Evolutionary conservation across 306 rosid species (phyloP), one percentile per base, ranked within the genome.

Genomic region (Vigna angularis): DNA sequence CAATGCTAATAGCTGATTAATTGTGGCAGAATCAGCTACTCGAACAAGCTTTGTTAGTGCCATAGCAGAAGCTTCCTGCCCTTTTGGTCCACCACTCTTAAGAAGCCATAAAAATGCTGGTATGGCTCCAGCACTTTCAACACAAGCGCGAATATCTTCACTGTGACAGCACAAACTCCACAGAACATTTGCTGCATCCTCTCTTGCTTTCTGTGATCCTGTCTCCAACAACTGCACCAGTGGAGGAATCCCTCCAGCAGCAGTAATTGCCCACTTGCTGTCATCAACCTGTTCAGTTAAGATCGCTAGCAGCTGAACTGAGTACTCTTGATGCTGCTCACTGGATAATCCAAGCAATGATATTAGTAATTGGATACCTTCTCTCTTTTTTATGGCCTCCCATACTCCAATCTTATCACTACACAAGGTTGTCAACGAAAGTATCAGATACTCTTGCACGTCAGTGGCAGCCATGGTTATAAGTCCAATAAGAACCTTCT

Each of bases 221-320:
- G 93, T 88, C 85, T 95, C 98, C 83, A 95, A 84, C 78, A 92
- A 83, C 90, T 95, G 97, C 82, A 95, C 98, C 85, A 95, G 59
- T 40, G 91, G 97, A 76, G 98, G 98, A 86, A 95, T 95, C 68
- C 97, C 98, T 63, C 98, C 98, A 28, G 98, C 98, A 86, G 98
- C 98, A 70, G 98, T 95, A 77, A 92, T 92, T 76, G 98, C 98
- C 98, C 98, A 95, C 82, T 95, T 95, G 87, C 96, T 92, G 89
- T 95, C 98, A 82, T 93, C 97, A 10, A 91, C 91, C 82, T 91
- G 98, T 71, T 92, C 91, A 72, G 95, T 91, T 79, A 92, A 86
- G 83, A 91, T 89, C 40, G 90, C 90, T 56, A 95, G 85, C 83
- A 95, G 89, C 78, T 89, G 93, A 85, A 92, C 98, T 74, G 98